Percentiles rank a stretch among this genome's conserved stretches.
Conservation (phyloP, 169 alveolate genomes). For the Plasmodium fragile region DNA sequence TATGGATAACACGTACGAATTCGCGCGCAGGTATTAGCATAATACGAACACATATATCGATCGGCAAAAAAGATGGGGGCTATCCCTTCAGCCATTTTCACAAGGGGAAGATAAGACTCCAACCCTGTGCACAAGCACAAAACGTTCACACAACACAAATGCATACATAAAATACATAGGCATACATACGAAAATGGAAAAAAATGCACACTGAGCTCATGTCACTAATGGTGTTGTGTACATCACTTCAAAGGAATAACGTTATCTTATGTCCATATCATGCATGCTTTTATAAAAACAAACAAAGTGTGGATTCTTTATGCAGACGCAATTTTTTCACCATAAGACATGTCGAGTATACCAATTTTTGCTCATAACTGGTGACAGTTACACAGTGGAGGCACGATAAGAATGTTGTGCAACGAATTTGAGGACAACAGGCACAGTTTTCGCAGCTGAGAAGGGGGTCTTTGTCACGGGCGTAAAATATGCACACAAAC, state of each 20-base stretch:
- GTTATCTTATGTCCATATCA: background rate
- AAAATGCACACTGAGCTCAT: background rate
- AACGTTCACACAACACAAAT: background rate
- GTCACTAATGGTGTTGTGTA: background rate
- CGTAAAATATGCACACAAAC: background rate
- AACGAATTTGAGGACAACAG: background rate
- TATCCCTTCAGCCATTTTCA: background rate
- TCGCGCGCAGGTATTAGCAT: background rate
- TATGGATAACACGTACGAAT: background rate
- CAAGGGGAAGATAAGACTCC: background rate
- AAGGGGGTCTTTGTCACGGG: background rate
- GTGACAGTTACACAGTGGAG: background rate
- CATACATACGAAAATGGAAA: background rate
- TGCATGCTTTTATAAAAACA: background rate
- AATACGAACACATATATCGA: background rate
- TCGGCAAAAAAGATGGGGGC: background rate
- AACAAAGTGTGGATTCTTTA: background rate
- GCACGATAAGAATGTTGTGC: background rate
- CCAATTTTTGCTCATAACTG: background rate
- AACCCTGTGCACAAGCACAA: background rate
- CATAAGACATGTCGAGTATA: background rate
- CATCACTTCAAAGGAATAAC: background rate
- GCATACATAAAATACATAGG: background rate
- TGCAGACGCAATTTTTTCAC: conserved; percentile 1
- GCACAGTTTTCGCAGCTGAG: background rate